Percentiles rank a stretch among this genome's conserved stretches.
Evolutionary conservation across 805 yeast genomes (phyloP).

Genomic region (Candida tibetensis): DNA sequence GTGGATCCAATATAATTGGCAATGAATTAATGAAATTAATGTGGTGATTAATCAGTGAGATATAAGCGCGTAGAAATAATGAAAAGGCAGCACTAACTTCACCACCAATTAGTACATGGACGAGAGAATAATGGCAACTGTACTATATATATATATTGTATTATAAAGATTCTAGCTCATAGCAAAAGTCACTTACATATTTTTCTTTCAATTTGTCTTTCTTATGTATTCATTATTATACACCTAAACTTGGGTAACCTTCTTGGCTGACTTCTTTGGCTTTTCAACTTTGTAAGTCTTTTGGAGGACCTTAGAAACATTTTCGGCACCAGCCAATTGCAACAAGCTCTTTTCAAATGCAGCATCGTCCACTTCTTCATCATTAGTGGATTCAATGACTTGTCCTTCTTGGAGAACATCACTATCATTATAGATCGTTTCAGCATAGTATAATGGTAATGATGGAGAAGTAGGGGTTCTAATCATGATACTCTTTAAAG

Average conservation of each 20-base stretch:
- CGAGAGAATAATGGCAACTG: too few relatives aligned
- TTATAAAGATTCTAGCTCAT: too few relatives aligned
- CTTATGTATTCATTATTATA: too few relatives aligned
- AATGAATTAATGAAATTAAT: too few relatives aligned
- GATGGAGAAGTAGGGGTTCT: conserved; percentile 76
- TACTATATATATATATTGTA: too few relatives aligned
- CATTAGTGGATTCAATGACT: conserved; percentile 22
- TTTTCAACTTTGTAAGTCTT: conserved; percentile 18
- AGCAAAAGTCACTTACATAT: too few relatives aligned
- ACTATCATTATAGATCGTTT: conserved; percentile 48
- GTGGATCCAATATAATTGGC: too few relatives aligned
- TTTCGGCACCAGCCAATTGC: conserved; percentile 77
- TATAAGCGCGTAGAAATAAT: too few relatives aligned
- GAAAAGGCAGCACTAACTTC: too few relatives aligned
- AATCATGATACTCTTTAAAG: conserved; percentile 57
- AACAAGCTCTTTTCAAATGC: conserved; percentile 73
- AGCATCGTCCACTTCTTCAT: conserved; percentile 37
- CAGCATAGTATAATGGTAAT: conserved; percentile 75
- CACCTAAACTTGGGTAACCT: conserved; percentile 4
- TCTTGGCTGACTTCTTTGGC: conserved; percentile 8
- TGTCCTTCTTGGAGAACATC: conserved; percentile 42
- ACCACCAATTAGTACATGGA: too few relatives aligned
- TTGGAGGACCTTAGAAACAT: conserved; percentile 55
- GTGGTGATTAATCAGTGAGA: too few relatives aligned
- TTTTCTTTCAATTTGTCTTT: too few relatives aligned